Evolutionary conservation across 371 early-diverging fungal genomes (phyloP).

Genomic region (Lichtheimia corymbifera): DNA sequence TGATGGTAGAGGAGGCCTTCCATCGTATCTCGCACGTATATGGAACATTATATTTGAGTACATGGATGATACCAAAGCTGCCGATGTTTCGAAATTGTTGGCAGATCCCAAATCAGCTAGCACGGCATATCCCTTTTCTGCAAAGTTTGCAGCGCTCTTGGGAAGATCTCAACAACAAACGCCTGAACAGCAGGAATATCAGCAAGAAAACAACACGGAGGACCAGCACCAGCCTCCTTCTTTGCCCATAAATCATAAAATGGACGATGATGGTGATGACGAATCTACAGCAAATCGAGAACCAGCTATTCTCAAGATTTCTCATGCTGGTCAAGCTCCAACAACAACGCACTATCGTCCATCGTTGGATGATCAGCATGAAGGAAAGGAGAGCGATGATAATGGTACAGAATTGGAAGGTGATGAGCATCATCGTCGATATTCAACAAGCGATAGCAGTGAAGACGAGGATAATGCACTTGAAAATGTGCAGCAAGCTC

Average conservation of each 20-base stretch:
- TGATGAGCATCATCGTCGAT: no score
- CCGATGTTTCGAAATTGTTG: not conserved
- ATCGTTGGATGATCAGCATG: no score
- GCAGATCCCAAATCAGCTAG: not conserved
- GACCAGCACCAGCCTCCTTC: not conserved
- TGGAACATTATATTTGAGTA: constrained; percentile 8
- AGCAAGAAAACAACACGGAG: not conserved
- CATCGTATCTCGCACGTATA: constrained; percentile 6
- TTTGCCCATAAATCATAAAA: not conserved
- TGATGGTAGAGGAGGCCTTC: not conserved
- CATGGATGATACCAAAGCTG: not conserved
- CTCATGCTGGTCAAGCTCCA: no score
- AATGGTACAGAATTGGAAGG: no score
- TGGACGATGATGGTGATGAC: not conserved
- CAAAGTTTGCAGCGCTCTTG: not conserved
- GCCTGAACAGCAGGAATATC: not conserved
- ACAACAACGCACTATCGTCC: no score
- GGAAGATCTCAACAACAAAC: not conserved
- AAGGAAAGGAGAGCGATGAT: no score
- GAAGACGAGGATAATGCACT: no score
- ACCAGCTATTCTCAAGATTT: no score
- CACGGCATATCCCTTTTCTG: not conserved
- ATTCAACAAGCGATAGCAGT: no score
- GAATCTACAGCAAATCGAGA: not conserved
- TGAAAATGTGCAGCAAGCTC: no score